A percentile compares a stretch with the other conserved stretches of the same genome.
These are phyloP conservation scores for Coemansia sp. DNA, from an alignment of 192 early-diverging fungal genomes.

Conservation along the genomic window DNA sequence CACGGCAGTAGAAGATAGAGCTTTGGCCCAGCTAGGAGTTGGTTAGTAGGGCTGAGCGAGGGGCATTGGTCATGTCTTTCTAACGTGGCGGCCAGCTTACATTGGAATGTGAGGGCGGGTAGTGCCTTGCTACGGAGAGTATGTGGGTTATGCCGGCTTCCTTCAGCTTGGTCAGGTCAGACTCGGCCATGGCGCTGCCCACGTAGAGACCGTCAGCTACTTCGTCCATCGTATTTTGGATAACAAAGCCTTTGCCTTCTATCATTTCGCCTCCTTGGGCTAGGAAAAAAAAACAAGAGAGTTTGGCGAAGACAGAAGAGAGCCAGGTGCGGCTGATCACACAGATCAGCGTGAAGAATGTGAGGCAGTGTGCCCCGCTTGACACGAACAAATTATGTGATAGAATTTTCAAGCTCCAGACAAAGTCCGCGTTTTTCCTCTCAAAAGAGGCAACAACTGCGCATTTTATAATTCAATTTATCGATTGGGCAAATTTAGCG, in stretches of 20 bases:
- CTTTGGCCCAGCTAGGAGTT: neutral
- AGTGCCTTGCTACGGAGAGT: constrained; percentile 37
- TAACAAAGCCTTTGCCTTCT: constrained; percentile 45
- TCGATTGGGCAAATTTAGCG: neutral
- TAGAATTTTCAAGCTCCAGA: too few relatives aligned
- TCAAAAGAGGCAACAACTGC: neutral
- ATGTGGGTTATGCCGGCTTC: constrained; percentile 46
- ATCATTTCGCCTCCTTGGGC: constrained; percentile 6
- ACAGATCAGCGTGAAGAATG: neutral
- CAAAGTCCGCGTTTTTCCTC: neutral
- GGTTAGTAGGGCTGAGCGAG: neutral
- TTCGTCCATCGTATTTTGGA: constrained; percentile 49
- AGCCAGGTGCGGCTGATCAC: neutral
- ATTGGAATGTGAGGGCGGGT: constrained; percentile 34
- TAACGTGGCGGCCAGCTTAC: constrained; percentile 11
- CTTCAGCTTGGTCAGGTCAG: constrained; percentile 30
- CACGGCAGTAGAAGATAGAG: neutral
- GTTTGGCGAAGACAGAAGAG: neutral
- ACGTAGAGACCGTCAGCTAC: constrained; percentile 46
- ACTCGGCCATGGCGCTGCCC: constrained; percentile 53
- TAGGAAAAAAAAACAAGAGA: neutral
- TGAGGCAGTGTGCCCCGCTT: too few relatives aligned
- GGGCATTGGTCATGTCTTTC: neutral
- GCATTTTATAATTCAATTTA: neutral
- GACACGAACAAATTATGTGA: too few relatives aligned